Evolutionary conservation across 257 asterid genomes (phyloP), one percentile per base, ranked within the genome.

Genomic region (Ocimum tenuiflorum): DNA sequence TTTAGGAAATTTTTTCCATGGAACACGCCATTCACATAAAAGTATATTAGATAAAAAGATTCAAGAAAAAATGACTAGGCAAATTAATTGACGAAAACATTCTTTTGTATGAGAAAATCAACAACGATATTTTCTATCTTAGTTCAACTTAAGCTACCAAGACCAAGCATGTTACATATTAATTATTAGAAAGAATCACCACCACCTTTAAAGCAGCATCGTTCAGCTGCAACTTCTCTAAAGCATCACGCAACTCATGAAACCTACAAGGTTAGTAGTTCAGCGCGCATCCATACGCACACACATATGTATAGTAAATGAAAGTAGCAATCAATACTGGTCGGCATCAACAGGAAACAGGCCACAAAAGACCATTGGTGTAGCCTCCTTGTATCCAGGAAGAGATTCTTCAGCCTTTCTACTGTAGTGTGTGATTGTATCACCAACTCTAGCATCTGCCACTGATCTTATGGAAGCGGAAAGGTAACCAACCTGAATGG

Each of bases 391-490:
- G 78, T 92, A 92, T 79, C 99, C 99, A 19, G 99, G 94, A 62
- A 92, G 78, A 39, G 95, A 92, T 70, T 84, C 77, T 67, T 84
- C 87, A 33, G 97, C 96, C 77, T 78, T 92, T 79, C 86, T 86
- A 71, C 73, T 66, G 81, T 79, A 83, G 60, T 85, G 97, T 9
- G 99, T 92, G 59, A 92, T 79, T 1, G 99, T 92, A 79, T 92
- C 99, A 78, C 99, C 99, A 72, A 92, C 99, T 84, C 99, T 87
- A 71, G 99, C 99, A 87, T 92, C 99, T 29, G 97, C 99, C 55
- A 92, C 99, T 33, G 97, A 85, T 79, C 94, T 86, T 66, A 92
- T 87, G 67, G 99, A 92, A 73, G 99, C 99, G 33, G 99, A 87
- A 71, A 92, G 79, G 65, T 87, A 92, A 35, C 99, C 99, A 18